A percentile compares a stretch with the other conserved stretches of the same genome.
These are phyloP conservation scores for Saccharomyces hybrid DNA, from an alignment of 1,139 yeast species.

Conservation along the genomic window DNA sequence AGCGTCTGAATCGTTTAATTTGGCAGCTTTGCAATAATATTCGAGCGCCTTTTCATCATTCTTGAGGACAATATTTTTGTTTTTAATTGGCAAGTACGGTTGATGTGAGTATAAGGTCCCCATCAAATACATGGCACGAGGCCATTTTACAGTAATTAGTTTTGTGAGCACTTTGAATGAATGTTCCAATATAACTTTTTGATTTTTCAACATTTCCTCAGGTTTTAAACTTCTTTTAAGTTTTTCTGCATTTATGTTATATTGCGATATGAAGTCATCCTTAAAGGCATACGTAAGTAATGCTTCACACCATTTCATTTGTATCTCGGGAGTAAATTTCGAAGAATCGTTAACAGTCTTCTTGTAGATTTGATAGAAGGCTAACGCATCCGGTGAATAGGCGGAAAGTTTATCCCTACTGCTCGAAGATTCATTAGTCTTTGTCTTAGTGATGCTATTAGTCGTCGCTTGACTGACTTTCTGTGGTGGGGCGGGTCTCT, in stretches of 20 bases:
- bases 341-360: constrained; percentile 22
- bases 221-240: constrained; percentile 34
- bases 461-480: constrained; percentile 1
- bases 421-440: neutral
- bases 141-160: constrained; percentile 36
- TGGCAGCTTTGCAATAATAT: constrained; percentile 50
- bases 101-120: constrained; percentile 54
- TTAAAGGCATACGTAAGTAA: constrained; percentile 40
- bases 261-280: constrained; percentile 34
- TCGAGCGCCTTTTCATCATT: constrained; percentile 55
- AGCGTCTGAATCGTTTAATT: constrained; percentile 48
- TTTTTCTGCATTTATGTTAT: constrained; percentile 40
- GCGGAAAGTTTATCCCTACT: constrained; percentile 10
- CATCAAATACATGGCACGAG: constrained; percentile 48
- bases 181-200: constrained; percentile 47
- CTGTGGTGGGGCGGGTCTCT: neutral
- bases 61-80: constrained; percentile 41
- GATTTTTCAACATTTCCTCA: constrained; percentile 41
- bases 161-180: constrained; percentile 52
- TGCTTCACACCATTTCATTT: constrained; percentile 43
- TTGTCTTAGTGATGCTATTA: neutral
- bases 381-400: constrained; percentile 16
- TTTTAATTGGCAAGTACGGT: constrained; percentile 23
- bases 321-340: constrained; percentile 38
- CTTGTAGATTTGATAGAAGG: constrained; percentile 18